Conservation (phyloP, 2,329 filamentous ascomycete species). For the Fusarium sp. region DNA sequence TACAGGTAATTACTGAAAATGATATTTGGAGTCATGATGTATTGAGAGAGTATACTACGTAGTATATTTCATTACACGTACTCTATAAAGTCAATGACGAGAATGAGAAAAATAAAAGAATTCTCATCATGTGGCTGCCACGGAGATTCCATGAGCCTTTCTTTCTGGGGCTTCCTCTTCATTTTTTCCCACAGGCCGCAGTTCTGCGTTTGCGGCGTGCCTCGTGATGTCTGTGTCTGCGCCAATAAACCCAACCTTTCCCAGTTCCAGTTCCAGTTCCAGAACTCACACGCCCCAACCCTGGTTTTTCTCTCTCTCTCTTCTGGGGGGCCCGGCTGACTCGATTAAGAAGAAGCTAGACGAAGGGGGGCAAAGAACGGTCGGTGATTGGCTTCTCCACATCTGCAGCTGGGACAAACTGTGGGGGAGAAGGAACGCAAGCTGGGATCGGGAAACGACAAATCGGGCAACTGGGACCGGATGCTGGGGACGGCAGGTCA, state of each 20-base stretch:
- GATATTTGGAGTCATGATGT: neutral
- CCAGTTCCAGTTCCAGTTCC: constrained; percentile 5
- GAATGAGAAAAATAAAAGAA: neutral
- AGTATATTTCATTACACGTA: neutral
- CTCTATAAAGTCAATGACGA: constrained; percentile 14
- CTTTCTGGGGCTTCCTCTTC: too few species aligned
- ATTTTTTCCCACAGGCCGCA: constrained; percentile 37
- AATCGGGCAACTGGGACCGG: constrained; percentile 35
- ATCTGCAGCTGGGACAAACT: constrained; percentile 42
- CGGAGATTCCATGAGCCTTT: neutral
- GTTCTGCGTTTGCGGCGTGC: constrained; percentile 39
- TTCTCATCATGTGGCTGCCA: neutral
- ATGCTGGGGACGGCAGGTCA: constrained; percentile 36
- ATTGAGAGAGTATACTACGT: too few species aligned
- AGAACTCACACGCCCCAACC: constrained; percentile 19
- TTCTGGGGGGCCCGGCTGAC: constrained; percentile 19
- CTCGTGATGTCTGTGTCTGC: constrained; percentile 43
- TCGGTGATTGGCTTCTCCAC: constrained; percentile 48
- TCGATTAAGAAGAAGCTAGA: constrained; percentile 33
- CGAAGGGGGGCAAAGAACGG: neutral
- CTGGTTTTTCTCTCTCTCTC: neutral
- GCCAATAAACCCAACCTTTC: constrained; percentile 23
- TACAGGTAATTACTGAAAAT: too few species aligned
- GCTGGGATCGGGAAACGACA: constrained; percentile 32
- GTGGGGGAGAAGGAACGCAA: constrained; percentile 36